A percentile compares a stretch with the other conserved stretches of the same genome.
phyloP scores from a whole-genome alignment of 2,329 filamentous ascomycete species.

The Fragosphaeria purpurea region DNA sequence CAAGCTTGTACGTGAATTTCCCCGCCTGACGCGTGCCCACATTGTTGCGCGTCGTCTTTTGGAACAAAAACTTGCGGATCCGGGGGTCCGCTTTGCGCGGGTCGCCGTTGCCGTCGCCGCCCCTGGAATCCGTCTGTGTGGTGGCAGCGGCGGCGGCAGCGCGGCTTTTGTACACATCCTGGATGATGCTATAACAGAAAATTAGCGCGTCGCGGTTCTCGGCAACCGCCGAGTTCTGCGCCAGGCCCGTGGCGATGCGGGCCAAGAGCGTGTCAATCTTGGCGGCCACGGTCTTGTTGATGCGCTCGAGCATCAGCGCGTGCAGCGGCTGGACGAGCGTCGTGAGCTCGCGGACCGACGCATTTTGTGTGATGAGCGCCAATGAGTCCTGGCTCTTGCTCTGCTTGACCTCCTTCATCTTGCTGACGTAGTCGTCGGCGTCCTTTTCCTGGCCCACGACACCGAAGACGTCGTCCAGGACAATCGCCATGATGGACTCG shows the following conservation, averaged over 20 bases:
- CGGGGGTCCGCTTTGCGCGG: conserved; percentile 50
- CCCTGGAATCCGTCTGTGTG: not conserved
- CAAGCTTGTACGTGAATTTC: conserved; percentile 77
- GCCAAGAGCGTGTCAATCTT: conserved; percentile 86
- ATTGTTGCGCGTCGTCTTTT: conserved; percentile 66
- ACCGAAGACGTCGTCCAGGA: conserved; percentile 98
- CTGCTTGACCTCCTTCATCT: conserved; percentile 96
- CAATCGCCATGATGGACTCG: conserved; percentile 63
- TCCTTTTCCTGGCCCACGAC: conserved; percentile 91
- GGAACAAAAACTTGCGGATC: conserved; percentile 66
- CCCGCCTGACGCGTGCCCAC: conserved; percentile 57
- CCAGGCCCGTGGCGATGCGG: conserved; percentile 70
- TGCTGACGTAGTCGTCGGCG: conserved; percentile 85
- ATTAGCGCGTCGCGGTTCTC: conserved; percentile 75
- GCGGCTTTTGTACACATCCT: conserved; percentile 66
- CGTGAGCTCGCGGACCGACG: conserved; percentile 63
- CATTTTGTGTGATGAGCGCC: conserved; percentile 78
- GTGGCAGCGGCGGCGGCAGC: conserved; percentile 27
- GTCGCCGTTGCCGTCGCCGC: not conserved
- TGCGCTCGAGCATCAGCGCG: conserved; percentile 68
- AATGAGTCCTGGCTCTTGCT: conserved; percentile 98
- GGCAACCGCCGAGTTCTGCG: conserved; percentile 64
- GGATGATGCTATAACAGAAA: conserved; percentile 91
- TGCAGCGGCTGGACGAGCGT: conserved; percentile 70
- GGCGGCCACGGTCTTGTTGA: conserved; percentile 71